Evolutionary conservation across 805 yeast species (phyloP), one percentile per base, ranked within the genome.

Genomic region (Candida rishiriensis): DNA sequence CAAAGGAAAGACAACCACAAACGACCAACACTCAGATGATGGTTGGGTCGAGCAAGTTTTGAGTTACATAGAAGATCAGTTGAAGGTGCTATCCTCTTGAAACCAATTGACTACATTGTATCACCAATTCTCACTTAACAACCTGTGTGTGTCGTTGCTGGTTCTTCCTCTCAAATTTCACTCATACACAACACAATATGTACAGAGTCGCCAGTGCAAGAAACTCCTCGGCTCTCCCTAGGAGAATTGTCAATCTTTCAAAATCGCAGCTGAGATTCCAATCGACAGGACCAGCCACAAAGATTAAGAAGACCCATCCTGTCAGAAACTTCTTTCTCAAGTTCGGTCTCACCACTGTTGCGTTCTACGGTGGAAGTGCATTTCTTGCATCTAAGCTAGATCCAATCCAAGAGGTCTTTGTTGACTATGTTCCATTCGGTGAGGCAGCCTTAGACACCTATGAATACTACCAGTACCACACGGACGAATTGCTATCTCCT

Each of bases 401-500:
- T 52, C 69, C 76, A 14, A 73, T 82, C 59, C 81, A 78, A 52
- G 87, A 83, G 52, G 51, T 70, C 38, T 83, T 81, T 61, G 70
- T 80, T 17, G 81, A 81, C 51, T 75, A 75, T 46, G 76, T 83
- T 37, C 93, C 93, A 15, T 70, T 74, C 40, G 86, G 81, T 33
- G 85, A 80, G 53, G 63, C 64, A 17, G 64, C 76, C 29, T 72
- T 83, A 29, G 76, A 78, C 42, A 54, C 60, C 9, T 66, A 75
- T 41, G 86, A 82, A 51, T 66, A 58, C 41, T 49, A 57, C 21
- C 46, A 52, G 49, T 53, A 54, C 35, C 62, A 60, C 35, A 49
- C 36, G 32, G 59, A 53, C 21, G 59, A 55, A 40, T 30, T 60
- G 10, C 29, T 37, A 13, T 37, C 45, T 13, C 42, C 53, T 13